phyloP scores from a whole-genome alignment of 2,329 filamentous ascomycete genomes.

The Ilyonectria mors-panacis region DNA sequence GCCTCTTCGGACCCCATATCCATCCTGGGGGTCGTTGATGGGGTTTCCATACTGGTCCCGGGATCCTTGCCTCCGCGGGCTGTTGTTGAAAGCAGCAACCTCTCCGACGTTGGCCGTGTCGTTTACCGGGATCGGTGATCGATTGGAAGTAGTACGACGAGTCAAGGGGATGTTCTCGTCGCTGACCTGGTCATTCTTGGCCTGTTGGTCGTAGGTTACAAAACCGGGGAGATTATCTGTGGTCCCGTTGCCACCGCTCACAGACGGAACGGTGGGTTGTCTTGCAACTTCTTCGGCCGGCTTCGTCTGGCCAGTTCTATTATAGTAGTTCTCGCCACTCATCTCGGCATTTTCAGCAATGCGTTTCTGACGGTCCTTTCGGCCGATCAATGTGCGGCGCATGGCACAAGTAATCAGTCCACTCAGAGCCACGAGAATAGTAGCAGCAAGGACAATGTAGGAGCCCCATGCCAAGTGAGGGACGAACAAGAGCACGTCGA shows the following conservation, averaged over 20 bases:
- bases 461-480: constrained; percentile 95
- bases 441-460: constrained; percentile 92
- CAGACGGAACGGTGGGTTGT: constrained; percentile 72
- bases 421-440: constrained; percentile 85
- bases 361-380: constrained; percentile 92
- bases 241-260: constrained; percentile 68
- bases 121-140: constrained; percentile 64
- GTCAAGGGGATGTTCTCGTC: constrained; percentile 83
- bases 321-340: constrained; percentile 95
- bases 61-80: constrained; percentile 58
- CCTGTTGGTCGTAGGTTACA: constrained; percentile 77
- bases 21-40: constrained; percentile 59
- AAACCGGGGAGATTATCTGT: constrained; percentile 68
- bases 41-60: constrained; percentile 78
- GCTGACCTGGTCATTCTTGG: constrained; percentile 71
- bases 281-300: constrained; percentile 57
- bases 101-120: constrained; percentile 57
- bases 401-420: constrained; percentile 93
- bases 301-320: constrained; percentile 73
- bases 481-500: constrained; percentile 95
- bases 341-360: constrained; percentile 97
- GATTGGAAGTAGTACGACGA: constrained; percentile 72
- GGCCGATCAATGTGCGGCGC: constrained; percentile 90
- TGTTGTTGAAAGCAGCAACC: constrained; percentile 51
- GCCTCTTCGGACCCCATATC: constrained; percentile 63